Base-by-base conservation (phyloP, 2,329 filamentous ascomycete genomes). In the Trichoderma sp. region DNA sequence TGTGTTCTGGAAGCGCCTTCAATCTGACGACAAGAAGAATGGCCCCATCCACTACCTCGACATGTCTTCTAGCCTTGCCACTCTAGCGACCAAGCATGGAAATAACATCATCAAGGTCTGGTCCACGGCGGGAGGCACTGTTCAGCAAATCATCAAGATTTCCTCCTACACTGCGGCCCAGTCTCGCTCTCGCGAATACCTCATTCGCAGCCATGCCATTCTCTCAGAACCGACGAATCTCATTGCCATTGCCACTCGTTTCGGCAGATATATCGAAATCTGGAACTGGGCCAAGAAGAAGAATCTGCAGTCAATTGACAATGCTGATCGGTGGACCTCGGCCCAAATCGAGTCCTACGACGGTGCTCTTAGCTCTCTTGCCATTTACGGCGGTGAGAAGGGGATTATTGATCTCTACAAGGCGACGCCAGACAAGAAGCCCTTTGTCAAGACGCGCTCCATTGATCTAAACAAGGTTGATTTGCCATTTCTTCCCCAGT, bases 101-200 rank as follows among this genome's bases (percentile, higher is more conserved):
- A 83, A 98, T 82, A 93, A 93, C 76, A 94, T 94, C 1, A 93
- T 98, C 76, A 98, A 97, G 85, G 94, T 98, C 73, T 98, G 95
- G 93, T 94, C 94, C 9, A 88, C 93, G 16, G 92, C 94, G 77
- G 92, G 95, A 80, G 95, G 95, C 29, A 93, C 95, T 79, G 91
- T 94, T 0, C 90, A 95, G 76, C 81, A 77, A 71, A 77, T 78
- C 50, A 80, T 86, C 80, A 86, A 86, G 56, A 81, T 85, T 41
- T 81, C 82, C 1, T 83, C 83, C 11, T 85, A 85, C 75, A 85
- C 84, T 1, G 83, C 83, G 16, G 82, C 83, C 1, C 83, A 83
- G 64, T 78, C 81, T 2, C 83, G 85, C 0, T 85, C 83, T 5
- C 83, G 85, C 72, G 84, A 86, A 50, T 86, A 85, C 76, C 81